Evolutionary conservation across 2,329 filamentous ascomycete species (phyloP).

Genomic region (Aulographum hederae): DNA sequence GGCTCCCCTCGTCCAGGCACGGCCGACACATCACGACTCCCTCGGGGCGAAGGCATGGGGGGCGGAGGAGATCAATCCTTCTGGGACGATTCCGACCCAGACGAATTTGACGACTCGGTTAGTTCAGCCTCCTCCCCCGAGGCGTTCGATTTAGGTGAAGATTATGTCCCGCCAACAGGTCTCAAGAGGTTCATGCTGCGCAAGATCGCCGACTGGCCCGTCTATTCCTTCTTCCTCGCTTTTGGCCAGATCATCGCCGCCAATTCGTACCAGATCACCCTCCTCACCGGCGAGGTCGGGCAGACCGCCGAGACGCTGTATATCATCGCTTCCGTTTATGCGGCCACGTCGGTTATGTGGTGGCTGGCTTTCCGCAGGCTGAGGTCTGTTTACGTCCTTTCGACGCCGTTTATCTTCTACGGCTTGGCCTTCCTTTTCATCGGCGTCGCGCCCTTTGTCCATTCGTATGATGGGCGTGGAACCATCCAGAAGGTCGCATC

Average conservation of each 20-base stretch:
- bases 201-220: slow-evolving; percentile 43
- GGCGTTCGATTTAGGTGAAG: slow-evolving; percentile 9
- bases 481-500: slow-evolving; percentile 44
- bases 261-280: slow-evolving; percentile 49
- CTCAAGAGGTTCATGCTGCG: slow-evolving; percentile 13
- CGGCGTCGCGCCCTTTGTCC: slow-evolving; percentile 41
- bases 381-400: slow-evolving; percentile 38
- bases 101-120: slow-evolving; percentile 2
- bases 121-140: background rate
- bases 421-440: slow-evolving; percentile 43
- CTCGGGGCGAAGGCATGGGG: slow-evolving; percentile 1
- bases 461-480: slow-evolving; percentile 20
- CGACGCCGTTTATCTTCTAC: slow-evolving; percentile 44
- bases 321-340: slow-evolving; percentile 39
- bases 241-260: slow-evolving; percentile 45
- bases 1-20: background rate
- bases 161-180: slow-evolving; percentile 9
- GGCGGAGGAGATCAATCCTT: background rate
- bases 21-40: background rate
- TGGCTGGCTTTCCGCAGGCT: slow-evolving; percentile 42
- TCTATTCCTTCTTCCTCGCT: slow-evolving; percentile 43
- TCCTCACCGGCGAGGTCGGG: slow-evolving; percentile 45
- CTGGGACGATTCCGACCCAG: slow-evolving; percentile 15
- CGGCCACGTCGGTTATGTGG: slow-evolving; percentile 40
- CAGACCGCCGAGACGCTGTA: slow-evolving; percentile 41